These are phyloP conservation scores for Wickerhamiella azymoides DNA, from an alignment of 805 yeast genomes.

Conservation along the genomic window DNA sequence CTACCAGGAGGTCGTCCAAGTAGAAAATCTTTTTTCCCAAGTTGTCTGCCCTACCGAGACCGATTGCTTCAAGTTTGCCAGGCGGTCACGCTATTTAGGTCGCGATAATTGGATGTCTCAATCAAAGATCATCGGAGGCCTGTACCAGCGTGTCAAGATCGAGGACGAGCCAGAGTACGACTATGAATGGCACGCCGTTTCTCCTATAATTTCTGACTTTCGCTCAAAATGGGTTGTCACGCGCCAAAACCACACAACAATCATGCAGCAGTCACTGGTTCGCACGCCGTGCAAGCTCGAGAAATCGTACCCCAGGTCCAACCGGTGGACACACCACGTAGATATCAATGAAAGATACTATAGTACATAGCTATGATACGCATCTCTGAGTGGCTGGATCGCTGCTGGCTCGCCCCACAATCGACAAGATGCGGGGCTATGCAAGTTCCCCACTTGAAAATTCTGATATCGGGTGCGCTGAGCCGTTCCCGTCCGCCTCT, in stretches of 20 bases:
- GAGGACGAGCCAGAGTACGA: neutral
- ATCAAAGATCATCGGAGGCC: neutral
- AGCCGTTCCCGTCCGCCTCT: too few relatives aligned
- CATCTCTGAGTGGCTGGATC: too few relatives aligned
- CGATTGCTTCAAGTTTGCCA: neutral
- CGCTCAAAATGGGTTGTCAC: constrained; percentile 2
- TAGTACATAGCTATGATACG: neutral
- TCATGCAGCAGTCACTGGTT: neutral
- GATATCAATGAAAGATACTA: neutral
- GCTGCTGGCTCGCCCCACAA: too few relatives aligned
- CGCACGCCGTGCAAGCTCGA: constrained; percentile 1
- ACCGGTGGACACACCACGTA: constrained; percentile 1
- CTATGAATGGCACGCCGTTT: neutral
- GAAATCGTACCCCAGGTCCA: neutral
- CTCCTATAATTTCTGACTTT: neutral
- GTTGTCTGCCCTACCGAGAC: neutral
- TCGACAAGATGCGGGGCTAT: too few relatives aligned
- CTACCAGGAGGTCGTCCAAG: neutral
- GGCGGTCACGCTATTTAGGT: neutral
- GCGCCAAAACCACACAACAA: neutral
- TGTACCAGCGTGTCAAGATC: neutral
- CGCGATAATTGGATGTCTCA: neutral
- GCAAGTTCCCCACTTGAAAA: too few relatives aligned
- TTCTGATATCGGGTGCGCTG: too few relatives aligned
- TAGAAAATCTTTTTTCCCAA: neutral